A percentile compares a stretch with the other conserved stretches of the same genome.
These are phyloP conservation scores for Boletus vinaceobasis DNA, from an alignment of 768 basidiomycete species.

Conservation along the genomic window DNA sequence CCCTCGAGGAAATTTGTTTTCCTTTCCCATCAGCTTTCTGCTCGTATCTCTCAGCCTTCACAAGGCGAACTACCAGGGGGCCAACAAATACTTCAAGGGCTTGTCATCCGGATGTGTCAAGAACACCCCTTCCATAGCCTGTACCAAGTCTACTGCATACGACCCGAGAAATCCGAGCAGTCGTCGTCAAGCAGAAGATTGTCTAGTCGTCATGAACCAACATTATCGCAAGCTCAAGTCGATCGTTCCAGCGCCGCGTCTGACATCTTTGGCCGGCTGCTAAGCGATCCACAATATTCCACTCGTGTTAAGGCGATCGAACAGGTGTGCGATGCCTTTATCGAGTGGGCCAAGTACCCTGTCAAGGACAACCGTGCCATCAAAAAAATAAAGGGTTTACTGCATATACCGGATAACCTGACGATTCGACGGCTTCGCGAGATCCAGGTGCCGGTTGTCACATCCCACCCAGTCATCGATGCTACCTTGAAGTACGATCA, in stretches of 20 bases:
- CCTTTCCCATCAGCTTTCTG: constrained; percentile 90
- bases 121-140: constrained; percentile 95
- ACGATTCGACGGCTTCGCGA: constrained; percentile 48
- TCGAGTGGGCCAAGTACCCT: constrained; percentile 69
- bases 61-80: constrained; percentile 30
- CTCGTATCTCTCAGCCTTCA: constrained; percentile 62
- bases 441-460: constrained; percentile 81
- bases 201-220: constrained; percentile 42
- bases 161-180: constrained; percentile 32
- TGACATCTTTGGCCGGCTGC: constrained; percentile 55
- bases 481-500: constrained; percentile 61
- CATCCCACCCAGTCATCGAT: constrained; percentile 67
- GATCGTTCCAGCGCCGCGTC: constrained; percentile 66
- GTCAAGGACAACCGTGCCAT: constrained; percentile 38
- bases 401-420: constrained; percentile 43
- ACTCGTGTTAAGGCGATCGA: constrained; percentile 53
- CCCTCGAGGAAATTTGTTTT: constrained; percentile 90
- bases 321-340: constrained; percentile 57
- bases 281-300: constrained; percentile 37
- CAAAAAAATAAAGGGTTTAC: constrained; percentile 25
- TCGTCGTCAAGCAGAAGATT: constrained; percentile 36
- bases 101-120: constrained; percentile 72
- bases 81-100: constrained; percentile 58
- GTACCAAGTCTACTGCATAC: constrained; percentile 83
- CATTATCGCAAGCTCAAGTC: constrained; percentile 38